phyloP scores from a whole-genome alignment of 495 filamentous ascomycete genomes.

The Tuber brumale region DNA sequence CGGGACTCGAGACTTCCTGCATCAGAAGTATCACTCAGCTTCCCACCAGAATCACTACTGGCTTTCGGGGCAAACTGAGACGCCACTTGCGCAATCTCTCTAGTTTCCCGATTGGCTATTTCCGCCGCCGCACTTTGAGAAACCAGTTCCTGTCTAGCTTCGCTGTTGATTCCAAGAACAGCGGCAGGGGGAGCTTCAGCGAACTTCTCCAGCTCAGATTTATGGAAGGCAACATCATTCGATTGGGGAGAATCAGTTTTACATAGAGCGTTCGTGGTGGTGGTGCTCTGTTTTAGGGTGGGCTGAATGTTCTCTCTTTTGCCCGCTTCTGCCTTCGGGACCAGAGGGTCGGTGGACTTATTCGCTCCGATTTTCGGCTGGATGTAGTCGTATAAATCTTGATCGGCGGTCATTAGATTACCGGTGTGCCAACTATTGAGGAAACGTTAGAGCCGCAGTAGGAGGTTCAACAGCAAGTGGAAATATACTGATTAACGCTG shows the following conservation, averaged over 20 bases:
- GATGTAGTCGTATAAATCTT: constrained; percentile 21
- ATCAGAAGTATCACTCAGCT: not conserved
- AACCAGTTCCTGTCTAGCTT: not conserved
- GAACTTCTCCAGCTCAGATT: not conserved
- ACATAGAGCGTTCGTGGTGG: not conserved
- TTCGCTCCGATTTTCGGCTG: constrained; percentile 7
- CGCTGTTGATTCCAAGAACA: not conserved
- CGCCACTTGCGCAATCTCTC: not conserved
- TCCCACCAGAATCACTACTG: not conserved
- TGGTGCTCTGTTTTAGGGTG: not conserved
- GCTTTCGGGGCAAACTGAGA: not conserved
- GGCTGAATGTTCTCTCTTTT: not conserved
- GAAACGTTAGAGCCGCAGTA: constrained; percentile 1
- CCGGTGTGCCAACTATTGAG: constrained; percentile 23
- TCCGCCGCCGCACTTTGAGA: not conserved
- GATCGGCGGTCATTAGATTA: constrained; percentile 19
- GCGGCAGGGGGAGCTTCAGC: not conserved
- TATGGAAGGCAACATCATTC: not conserved
- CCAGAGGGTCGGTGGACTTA: not conserved
- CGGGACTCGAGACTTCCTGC: not conserved
- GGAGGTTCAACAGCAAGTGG: not conserved
- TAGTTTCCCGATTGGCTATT: not conserved
- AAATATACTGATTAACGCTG: constrained; percentile 24
- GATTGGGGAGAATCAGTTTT: not conserved
- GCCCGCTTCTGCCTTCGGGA: not conserved